Percentiles rank a stretch among this genome's conserved stretches.
Conservation (phyloP, 805 yeast species). For the Tetrapisispora phaffii region DNA sequence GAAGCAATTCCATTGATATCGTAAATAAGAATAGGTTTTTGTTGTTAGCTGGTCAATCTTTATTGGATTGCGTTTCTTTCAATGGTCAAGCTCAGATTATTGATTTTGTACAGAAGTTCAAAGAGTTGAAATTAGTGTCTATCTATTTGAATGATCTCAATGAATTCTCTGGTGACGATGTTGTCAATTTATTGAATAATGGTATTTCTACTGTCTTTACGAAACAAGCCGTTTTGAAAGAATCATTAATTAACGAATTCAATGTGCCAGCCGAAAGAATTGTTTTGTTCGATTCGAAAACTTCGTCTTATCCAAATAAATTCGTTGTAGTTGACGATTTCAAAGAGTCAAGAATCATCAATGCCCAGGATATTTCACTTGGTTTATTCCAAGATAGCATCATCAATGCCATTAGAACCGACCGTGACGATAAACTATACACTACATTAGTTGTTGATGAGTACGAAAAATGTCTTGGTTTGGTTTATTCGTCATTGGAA, state of each 20-base stretch:
- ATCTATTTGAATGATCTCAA: constrained; percentile 18
- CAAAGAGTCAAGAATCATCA: not conserved
- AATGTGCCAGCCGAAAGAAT: constrained; percentile 45
- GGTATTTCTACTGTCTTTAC: constrained; percentile 47
- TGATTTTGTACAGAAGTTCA: constrained; percentile 8
- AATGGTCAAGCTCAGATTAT: not conserved
- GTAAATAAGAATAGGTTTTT: constrained; percentile 15
- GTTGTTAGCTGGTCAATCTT: constrained; percentile 20
- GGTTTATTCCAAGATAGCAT: constrained; percentile 23
- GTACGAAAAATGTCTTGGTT: constrained; percentile 67
- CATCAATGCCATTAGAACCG: constrained; percentile 52
- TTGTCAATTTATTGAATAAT: constrained; percentile 46
- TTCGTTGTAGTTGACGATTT: constrained; percentile 5
- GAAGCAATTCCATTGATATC: constrained; percentile 8
- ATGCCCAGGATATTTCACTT: constrained; percentile 11
- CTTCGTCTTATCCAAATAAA: constrained; percentile 12
- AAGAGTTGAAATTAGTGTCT: constrained; percentile 18
- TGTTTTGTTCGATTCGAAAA: constrained; percentile 27
- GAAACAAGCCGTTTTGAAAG: constrained; percentile 13
- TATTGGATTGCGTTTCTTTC: constrained; percentile 16
- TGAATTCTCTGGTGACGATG: constrained; percentile 33
- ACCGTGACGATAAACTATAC: constrained; percentile 76
- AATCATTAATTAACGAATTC: constrained; percentile 28
- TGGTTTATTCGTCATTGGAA: constrained; percentile 80
- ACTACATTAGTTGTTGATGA: constrained; percentile 72